Conservation (phyloP, 2,329 filamentous ascomycete species). For the Aspergillus fumigatiaffinis region DNA sequence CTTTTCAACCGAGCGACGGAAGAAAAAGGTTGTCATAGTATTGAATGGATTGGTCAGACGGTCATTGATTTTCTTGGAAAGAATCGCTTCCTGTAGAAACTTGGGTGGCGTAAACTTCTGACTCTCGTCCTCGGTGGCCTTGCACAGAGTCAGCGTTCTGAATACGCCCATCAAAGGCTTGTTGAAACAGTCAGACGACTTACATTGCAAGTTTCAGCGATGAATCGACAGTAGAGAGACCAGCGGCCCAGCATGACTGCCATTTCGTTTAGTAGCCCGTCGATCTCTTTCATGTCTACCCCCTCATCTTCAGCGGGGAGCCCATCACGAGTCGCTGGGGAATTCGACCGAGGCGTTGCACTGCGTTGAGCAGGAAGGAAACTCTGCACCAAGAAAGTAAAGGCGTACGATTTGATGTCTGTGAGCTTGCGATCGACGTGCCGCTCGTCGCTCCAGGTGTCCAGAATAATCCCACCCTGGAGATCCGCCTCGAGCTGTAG, state of each 20-base stretch:
- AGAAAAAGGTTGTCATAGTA: conserved; percentile 91
- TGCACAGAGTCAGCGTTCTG: conserved; percentile 12
- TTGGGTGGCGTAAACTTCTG: conserved; percentile 63
- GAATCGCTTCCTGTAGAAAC: conserved; percentile 72
- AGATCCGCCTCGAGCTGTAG: conserved; percentile 93
- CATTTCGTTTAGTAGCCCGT: conserved; percentile 80
- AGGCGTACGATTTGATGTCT: conserved; percentile 96
- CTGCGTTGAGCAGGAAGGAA: conserved; percentile 71
- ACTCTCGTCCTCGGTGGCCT: conserved; percentile 48
- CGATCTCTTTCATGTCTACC: conserved; percentile 95
- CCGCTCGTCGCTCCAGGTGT: conserved; percentile 91
- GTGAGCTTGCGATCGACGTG: conserved; percentile 80
- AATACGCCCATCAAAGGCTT: not conserved
- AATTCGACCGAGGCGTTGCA: conserved; percentile 66
- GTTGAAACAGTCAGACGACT: conserved; percentile 24
- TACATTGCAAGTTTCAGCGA: conserved; percentile 81
- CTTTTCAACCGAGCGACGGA: conserved; percentile 92
- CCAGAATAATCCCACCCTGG: conserved; percentile 90
- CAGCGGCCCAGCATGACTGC: conserved; percentile 89
- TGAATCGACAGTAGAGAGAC: conserved; percentile 86
- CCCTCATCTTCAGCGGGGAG: conserved; percentile 79
- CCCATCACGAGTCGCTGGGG: conserved; percentile 62
- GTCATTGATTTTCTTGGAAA: conserved; percentile 72
- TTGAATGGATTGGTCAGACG: conserved; percentile 81
- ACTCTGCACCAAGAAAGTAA: conserved; percentile 94